phyloP scores from a whole-genome alignment of 176 grass and related monocot genomes.

The Secale cereale region DNA sequence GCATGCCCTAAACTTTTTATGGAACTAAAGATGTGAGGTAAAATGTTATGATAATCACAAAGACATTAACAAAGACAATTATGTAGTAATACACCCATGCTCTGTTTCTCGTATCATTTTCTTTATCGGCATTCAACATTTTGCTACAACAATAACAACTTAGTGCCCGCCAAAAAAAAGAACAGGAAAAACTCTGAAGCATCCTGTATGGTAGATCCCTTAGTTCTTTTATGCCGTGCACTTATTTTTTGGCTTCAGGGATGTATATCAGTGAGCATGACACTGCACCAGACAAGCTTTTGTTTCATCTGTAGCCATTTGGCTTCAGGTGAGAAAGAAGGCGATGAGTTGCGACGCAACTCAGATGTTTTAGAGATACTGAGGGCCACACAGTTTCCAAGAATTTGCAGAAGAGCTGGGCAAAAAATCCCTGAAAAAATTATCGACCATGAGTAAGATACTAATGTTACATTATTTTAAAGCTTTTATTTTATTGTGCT shows the following conservation, averaged over 20 bases:
- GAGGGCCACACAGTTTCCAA: constrained; percentile 69
- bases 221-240: background rate
- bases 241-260: constrained; percentile 60
- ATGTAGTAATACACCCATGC: background rate
- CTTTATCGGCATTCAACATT: constrained; percentile 2
- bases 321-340: constrained; percentile 93
- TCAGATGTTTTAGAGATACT: constrained; percentile 78
- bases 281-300: constrained; percentile 84
- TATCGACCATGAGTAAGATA: constrained; percentile 87
- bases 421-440: constrained; percentile 73
- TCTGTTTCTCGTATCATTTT: constrained; percentile 6
- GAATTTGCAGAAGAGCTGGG: constrained; percentile 72
- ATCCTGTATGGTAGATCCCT: background rate
- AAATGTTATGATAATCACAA: background rate
- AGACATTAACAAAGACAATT: background rate
- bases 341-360: constrained; percentile 82
- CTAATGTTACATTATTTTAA: background rate
- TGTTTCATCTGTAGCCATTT: constrained; percentile 94
- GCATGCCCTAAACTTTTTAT: background rate
- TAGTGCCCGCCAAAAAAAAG: background rate
- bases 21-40: background rate
- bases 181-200: background rate
- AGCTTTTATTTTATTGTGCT: constrained; percentile 17
- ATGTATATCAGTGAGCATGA: constrained; percentile 93
- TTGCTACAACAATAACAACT: background rate